These are phyloP conservation scores for Botrytis sinoallii DNA, from an alignment of 2,329 filamentous ascomycete species.

Conservation along the genomic window DNA sequence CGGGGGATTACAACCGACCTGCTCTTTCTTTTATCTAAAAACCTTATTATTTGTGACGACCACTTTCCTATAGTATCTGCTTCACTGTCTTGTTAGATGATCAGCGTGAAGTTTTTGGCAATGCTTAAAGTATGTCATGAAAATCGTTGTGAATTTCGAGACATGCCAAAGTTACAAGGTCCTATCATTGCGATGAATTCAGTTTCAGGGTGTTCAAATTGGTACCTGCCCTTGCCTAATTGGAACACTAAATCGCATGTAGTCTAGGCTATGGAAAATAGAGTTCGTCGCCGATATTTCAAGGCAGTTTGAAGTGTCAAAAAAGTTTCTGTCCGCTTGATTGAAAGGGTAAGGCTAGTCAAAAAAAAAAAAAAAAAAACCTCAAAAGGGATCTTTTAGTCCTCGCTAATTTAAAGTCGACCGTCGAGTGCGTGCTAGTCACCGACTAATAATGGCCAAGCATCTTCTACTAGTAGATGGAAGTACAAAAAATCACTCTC, in stretches of 20 bases:
- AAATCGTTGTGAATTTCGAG: neutral
- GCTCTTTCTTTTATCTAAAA: neutral
- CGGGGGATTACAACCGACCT: neutral
- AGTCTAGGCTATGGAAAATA: neutral
- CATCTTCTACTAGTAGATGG: no score
- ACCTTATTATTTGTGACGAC: neutral
- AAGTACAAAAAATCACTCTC: neutral
- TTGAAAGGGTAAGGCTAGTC: neutral
- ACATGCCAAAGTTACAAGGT: neutral
- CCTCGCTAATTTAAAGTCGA: neutral
- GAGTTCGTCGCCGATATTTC: neutral
- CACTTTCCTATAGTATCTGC: neutral
- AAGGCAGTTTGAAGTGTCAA: neutral
- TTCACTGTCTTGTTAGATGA: neutral
- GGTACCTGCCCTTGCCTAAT: neutral
- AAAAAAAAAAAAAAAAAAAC: no score
- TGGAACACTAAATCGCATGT: neutral
- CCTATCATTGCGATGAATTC: neutral
- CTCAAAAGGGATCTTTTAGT: no score
- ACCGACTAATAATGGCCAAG: neutral
- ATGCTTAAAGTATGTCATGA: neutral
- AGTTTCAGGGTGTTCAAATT: neutral
- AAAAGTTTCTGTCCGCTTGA: neutral
- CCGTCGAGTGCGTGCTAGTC: neutral
- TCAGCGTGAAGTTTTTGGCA: neutral